Evolutionary conservation across 1,284 basidiomycete species (phyloP).

Genomic region (Cryptococcus sp.): DNA sequence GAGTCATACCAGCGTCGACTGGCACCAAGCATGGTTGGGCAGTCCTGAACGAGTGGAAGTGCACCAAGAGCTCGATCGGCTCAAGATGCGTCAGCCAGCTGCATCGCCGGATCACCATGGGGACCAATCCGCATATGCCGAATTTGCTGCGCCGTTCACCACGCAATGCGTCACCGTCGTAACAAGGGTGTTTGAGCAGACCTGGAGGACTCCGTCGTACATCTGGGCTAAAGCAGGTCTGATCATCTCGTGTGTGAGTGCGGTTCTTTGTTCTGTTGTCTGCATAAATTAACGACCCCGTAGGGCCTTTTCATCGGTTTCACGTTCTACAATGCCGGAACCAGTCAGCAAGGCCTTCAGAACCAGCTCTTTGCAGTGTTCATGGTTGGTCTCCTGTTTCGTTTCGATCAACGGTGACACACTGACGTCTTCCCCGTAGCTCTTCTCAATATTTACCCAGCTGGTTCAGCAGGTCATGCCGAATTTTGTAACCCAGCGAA

Average conservation of each 20-base stretch:
- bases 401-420: slow-evolving; percentile 53
- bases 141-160: slow-evolving; percentile 61
- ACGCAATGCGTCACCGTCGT: slow-evolving; percentile 61
- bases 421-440: slow-evolving; percentile 37
- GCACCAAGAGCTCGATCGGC: slow-evolving; percentile 53
- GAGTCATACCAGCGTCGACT: slow-evolving; percentile 62
- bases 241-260: slow-evolving; percentile 47
- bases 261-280: slow-evolving; percentile 15
- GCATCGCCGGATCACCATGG: slow-evolving; percentile 12
- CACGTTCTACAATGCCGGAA: slow-evolving; percentile 66
- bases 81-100: slow-evolving; percentile 37
- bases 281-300: slow-evolving; percentile 10
- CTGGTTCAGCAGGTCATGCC: slow-evolving; percentile 55
- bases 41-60: slow-evolving; percentile 53
- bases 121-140: slow-evolving; percentile 51
- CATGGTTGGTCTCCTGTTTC: slow-evolving; percentile 48
- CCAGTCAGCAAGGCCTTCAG: slow-evolving; percentile 71
- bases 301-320: slow-evolving; percentile 57
- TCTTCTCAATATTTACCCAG: slow-evolving; percentile 53
- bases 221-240: slow-evolving; percentile 69
- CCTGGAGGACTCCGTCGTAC: slow-evolving; percentile 70
- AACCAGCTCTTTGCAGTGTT: slow-evolving; percentile 71
- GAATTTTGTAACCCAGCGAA: slow-evolving; percentile 57
- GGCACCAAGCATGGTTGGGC: slow-evolving; percentile 71
- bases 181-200: slow-evolving; percentile 60